These are phyloP conservation scores for Globisporangium lucens DNA, from an alignment of 352 stramenopile genomes.

Conservation along the genomic window DNA sequence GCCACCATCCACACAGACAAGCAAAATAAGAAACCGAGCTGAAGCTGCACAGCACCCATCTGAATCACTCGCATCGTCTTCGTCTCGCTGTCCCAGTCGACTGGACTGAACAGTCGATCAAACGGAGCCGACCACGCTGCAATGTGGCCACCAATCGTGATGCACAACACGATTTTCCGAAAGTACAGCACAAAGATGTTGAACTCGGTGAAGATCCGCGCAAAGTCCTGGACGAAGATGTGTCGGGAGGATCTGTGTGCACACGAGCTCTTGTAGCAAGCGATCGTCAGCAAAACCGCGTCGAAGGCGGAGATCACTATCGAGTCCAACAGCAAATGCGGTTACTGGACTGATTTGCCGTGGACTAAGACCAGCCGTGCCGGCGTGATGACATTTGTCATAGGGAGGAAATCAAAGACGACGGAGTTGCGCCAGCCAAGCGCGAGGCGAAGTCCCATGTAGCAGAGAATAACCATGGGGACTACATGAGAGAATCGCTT, in stretches of 20 bases:
- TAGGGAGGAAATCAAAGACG: conserved; percentile 42
- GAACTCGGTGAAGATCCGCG: conserved; percentile 38
- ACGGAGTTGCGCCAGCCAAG: conserved; percentile 27
- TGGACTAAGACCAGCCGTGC: conserved; percentile 20
- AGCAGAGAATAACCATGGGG: conserved; percentile 19
- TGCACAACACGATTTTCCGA: conserved; percentile 24
- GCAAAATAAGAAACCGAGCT: conserved; percentile 30
- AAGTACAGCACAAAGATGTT: conserved; percentile 44
- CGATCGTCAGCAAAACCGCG: conserved; percentile 19
- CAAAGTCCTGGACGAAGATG: conserved; percentile 41
- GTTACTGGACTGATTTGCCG: conserved; percentile 13
- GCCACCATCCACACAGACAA: conserved; percentile 28
- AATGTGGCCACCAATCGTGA: conserved; percentile 31
- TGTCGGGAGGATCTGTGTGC: conserved; percentile 27
- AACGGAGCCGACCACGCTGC: conserved; percentile 31
- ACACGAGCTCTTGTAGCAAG: conserved; percentile 24
- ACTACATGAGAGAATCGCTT: conserved; percentile 10
- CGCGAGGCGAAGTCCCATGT: conserved; percentile 24
- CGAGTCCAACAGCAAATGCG: conserved; percentile 18
- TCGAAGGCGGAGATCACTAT: conserved; percentile 27
- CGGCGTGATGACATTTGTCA: conserved; percentile 36
- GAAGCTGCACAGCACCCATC: conserved; percentile 25
- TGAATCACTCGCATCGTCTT: conserved; percentile 16
- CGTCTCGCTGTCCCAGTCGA: conserved; percentile 7
- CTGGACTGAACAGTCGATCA: conserved; percentile 20